A percentile compares a stretch with the other conserved stretches of the same genome.
Evolutionary conservation across 371 early-diverging fungal genomes (phyloP).

Genomic region (Mucor irregularis): DNA sequence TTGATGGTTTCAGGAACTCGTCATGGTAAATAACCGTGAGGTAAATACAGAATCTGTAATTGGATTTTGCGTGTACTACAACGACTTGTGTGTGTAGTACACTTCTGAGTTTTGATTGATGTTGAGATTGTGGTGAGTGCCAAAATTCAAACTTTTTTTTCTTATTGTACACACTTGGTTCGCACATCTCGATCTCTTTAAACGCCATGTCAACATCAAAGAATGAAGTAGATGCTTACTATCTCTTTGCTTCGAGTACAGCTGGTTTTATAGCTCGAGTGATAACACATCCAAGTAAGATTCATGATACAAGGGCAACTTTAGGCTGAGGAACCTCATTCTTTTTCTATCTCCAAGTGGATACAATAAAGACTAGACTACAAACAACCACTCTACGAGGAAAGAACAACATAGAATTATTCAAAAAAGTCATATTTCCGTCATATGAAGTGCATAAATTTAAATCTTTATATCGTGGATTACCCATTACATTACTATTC

Average conservation of each 20-base stretch:
- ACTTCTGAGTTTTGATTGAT: too few species aligned
- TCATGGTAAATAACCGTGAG: too few species aligned
- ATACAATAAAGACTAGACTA: slow-evolving; percentile 78
- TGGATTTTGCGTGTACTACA: too few species aligned
- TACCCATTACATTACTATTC: slow-evolving; percentile 70
- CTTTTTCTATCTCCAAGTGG: slow-evolving; percentile 53
- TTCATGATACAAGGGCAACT: background rate
- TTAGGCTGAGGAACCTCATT: background rate
- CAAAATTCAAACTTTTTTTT: background rate
- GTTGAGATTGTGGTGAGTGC: too few species aligned
- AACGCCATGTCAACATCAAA: slow-evolving; percentile 4
- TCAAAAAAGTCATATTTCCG: slow-evolving; percentile 3
- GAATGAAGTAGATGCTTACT: slow-evolving; percentile 33
- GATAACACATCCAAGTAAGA: slow-evolving; percentile 62
- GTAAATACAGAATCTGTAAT: too few species aligned
- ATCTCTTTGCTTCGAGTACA: slow-evolving; percentile 57
- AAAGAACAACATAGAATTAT: background rate
- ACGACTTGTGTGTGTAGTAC: too few species aligned
- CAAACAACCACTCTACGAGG: slow-evolving; percentile 57
- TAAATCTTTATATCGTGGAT: slow-evolving; percentile 56
- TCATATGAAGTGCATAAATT: background rate
- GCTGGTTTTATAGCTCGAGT: slow-evolving; percentile 60
- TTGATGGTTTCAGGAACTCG: too few species aligned
- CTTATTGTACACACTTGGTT: too few species aligned
- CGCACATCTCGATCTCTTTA: too few species aligned